A percentile compares a stretch with the other conserved stretches of the same genome.
Evolutionary conservation across 2,329 filamentous ascomycete species (phyloP).

Genomic region (Leptographium galeiforme): DNA sequence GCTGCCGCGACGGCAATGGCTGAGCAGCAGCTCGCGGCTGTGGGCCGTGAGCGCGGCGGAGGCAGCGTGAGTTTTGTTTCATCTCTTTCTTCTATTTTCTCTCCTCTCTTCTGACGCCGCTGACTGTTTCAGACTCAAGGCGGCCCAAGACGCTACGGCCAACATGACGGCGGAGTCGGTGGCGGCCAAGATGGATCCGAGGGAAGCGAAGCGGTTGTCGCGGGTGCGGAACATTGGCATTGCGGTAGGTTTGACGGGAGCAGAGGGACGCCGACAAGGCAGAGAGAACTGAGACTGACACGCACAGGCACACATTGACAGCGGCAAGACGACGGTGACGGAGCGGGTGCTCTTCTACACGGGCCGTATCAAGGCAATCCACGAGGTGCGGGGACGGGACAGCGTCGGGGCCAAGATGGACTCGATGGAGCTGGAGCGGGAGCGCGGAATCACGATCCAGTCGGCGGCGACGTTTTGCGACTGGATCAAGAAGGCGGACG

Average conservation of each 20-base stretch:
- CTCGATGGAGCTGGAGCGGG: conserved; percentile 96
- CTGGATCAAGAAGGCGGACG: conserved; percentile 68
- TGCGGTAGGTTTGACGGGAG: conserved; percentile 39
- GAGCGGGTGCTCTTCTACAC: conserved; percentile 98
- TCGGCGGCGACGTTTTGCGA: conserved; percentile 96
- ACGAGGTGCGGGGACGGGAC: conserved; percentile 93
- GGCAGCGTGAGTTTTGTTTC: conserved; percentile 21
- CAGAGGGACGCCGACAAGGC: too few species aligned
- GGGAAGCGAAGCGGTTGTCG: conserved; percentile 64
- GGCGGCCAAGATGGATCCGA: conserved; percentile 65
- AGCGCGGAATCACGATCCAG: conserved; percentile 98
- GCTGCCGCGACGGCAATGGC: conserved; percentile 20
- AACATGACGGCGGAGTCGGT: conserved; percentile 45
- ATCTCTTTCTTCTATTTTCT: neutral
- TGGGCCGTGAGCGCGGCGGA: conserved; percentile 22
- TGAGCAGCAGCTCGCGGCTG: conserved; percentile 23
- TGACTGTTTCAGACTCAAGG: conserved; percentile 26
- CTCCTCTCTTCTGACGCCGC: too few species aligned
- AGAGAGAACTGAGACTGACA: neutral
- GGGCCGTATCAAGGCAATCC: conserved; percentile 88
- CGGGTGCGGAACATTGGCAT: conserved; percentile 95
- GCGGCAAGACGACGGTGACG: conserved; percentile 91
- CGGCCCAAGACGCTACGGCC: conserved; percentile 37
- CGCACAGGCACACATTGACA: conserved; percentile 87
- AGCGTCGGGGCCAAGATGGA: conserved; percentile 98